phyloP scores from a whole-genome alignment of 495 filamentous ascomycete genomes.

The Penicillium tannophilum region DNA sequence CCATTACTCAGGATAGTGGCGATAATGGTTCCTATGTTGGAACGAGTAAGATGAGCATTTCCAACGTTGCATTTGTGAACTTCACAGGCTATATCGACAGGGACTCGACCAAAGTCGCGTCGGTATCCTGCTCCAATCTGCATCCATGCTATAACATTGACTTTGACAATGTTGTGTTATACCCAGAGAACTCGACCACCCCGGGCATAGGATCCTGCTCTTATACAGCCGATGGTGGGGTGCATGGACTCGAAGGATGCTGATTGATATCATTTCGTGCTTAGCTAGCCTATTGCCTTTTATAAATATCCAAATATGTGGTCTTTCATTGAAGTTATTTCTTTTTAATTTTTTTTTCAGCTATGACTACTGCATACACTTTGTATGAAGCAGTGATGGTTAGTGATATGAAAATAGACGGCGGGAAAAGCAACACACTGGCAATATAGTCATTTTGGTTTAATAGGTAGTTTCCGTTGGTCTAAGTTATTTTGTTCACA shows the following conservation, averaged over 20 bases:
- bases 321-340: too few relatives aligned
- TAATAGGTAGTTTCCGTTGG: too few relatives aligned
- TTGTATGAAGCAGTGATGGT: too few relatives aligned
- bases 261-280: background rate
- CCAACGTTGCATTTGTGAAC: conserved; percentile 54
- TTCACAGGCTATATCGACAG: conserved; percentile 51
- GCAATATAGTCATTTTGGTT: too few relatives aligned
- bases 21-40: conserved; percentile 55
- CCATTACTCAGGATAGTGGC: conserved; percentile 52
- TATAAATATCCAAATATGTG: background rate
- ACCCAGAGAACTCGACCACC: conserved; percentile 32
- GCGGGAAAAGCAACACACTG: too few relatives aligned
- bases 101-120: conserved; percentile 30
- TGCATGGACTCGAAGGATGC: conserved; percentile 35
- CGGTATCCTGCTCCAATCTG: conserved; percentile 47
- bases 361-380: too few relatives aligned
- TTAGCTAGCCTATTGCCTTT: background rate
- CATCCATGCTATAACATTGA: conserved; percentile 54
- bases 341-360: too few relatives aligned
- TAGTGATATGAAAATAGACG: too few relatives aligned
- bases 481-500: too few relatives aligned
- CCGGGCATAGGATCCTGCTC: conserved; percentile 41
- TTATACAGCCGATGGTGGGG: conserved; percentile 42
- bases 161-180: conserved; percentile 44
- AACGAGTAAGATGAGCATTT: conserved; percentile 51